Evolutionary conservation across 371 early-diverging fungal species (phyloP), one percentile per base, ranked within the genome.

Genomic region (Sporodiniella umbellata): DNA sequence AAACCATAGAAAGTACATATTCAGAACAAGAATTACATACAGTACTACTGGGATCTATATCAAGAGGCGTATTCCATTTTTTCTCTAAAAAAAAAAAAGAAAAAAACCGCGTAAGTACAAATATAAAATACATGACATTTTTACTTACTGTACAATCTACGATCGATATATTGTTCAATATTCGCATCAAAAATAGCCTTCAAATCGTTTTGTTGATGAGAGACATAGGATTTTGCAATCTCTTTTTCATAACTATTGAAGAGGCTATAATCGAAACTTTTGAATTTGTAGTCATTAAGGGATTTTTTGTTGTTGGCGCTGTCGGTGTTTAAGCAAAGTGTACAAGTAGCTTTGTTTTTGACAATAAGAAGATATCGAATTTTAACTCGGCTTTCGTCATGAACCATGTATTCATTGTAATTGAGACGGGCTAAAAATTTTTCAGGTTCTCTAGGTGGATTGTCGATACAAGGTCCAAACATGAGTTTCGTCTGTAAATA

Each of bases 321-420:
- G 2, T 21, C 26, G 1, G 22, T 2, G 3, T 40, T 10, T 11
- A 54, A 37, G 30, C 84, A 81, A 7, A 79, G 53, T 8, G 60
- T 55, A 31, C 84, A 84, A n/a, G 43, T 53, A 0, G 44, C 38
- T 2, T 39, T 64, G 40, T 79, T 49, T 19, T 72, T 76, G 1
- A 80, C 63, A 10, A 82, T 47, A 4, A 82, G 56, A 12, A 86
- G 35, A 37, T 84, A 84, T 4, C 68, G 66, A 42, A 82, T 74
- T 33, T 68, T 64, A 54, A 84, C 77, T 39, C 76, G 79, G 8
- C 62, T 44, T 26, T 68, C 62, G 24, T 81, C 63, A 45, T 80
- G 75, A 1, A 86, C 84, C 46, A 81, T 70, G 40, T 71, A 86
- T 55, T 86, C 84, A 55, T 81, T 80, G 37, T 74, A 51, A 4